Base-by-base conservation (phyloP, 805 yeast genomes). In the Pichia paraexigua region DNA sequence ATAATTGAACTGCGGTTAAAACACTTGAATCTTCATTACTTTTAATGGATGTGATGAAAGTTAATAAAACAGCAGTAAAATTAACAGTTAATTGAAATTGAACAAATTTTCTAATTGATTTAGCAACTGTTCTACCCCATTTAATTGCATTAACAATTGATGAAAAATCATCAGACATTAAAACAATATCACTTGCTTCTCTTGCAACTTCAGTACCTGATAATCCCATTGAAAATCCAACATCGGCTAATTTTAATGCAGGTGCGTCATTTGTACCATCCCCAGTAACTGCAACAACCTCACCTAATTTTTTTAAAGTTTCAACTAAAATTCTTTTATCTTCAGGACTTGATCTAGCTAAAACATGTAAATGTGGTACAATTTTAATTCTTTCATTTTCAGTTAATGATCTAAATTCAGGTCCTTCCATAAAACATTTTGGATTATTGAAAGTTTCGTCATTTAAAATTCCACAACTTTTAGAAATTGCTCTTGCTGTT, bases 251-350 rank as follows among this genome's bases (percentile, higher is more conserved):
- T 63, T 92, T 89, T 63, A 94, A 77, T 3, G 99, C 98, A 17
- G 97, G 97, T 0, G 98, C 99, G 75, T 94, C 99, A 67, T 94
- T 94, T 10, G 98, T 92, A 69, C 99, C 99, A 67, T 94, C 99
- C 64, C 99, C 99, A 40, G 99, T 94, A 37, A 92, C 98, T 1
- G 99, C 99, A 47, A 94, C 99, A 37, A 92, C 95, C 63, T 94
- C 97, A 24, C 95, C 95, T 63, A 82, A 75, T 39, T 76, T 73
- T 61, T 85, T 83, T 60, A 94, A 73, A 13, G 90, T 82, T 56
- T 85, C 87, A 37, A 95, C 99, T 44, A 94, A 75, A 28, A 87
- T 71, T 53, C 95, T 75, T 69, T 94, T 94, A 70, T 94, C 99
- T 58, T 92, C 96, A 3, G 99, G 99, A 13, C 95, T 84, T 1